These are phyloP conservation scores for Chloranthus sessilifolius DNA, from an alignment of 164 flowering plant species.

Conservation along the genomic window DNA sequence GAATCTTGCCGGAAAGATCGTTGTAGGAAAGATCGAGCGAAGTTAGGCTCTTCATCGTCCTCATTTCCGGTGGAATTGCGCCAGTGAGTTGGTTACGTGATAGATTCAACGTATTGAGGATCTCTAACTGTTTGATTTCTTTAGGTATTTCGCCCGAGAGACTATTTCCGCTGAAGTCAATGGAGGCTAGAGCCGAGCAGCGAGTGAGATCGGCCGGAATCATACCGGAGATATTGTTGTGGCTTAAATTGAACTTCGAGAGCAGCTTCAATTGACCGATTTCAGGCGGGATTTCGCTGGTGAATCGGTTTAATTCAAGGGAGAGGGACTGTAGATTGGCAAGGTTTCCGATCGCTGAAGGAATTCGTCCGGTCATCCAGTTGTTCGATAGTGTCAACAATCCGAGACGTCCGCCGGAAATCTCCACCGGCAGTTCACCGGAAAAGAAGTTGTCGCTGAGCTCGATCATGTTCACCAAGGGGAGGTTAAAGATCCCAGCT, in stretches of 20 bases:
- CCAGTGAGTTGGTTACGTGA: slow-evolving; percentile 62
- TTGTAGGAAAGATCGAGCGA: slow-evolving; percentile 70
- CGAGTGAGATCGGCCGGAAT: slow-evolving; percentile 44
- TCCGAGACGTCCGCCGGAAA: slow-evolving; percentile 36
- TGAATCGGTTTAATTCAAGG: slow-evolving; percentile 44
- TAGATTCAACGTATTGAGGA: slow-evolving; percentile 44
- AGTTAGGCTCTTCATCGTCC: slow-evolving; percentile 53
- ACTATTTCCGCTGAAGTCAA: slow-evolving; percentile 66
- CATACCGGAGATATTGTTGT: slow-evolving; percentile 48
- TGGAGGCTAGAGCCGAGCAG: slow-evolving; percentile 28
- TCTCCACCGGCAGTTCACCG: slow-evolving; percentile 57
- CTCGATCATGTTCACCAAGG: slow-evolving; percentile 39
- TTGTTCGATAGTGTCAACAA: slow-evolving; percentile 48
- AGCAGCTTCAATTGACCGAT: slow-evolving; percentile 38
- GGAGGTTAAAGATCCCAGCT: slow-evolving; percentile 60
- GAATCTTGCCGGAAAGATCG: slow-evolving; percentile 52
- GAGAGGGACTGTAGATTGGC: slow-evolving; percentile 30
- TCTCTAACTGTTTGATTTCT: slow-evolving; percentile 29
- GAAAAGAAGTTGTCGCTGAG: slow-evolving; percentile 54
- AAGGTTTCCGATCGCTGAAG: slow-evolving; percentile 49
- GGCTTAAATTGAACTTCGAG: slow-evolving; percentile 39
- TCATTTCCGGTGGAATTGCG: slow-evolving; percentile 48
- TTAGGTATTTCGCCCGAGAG: slow-evolving; percentile 50
- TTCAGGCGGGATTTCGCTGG: slow-evolving; percentile 56
- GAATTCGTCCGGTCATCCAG: slow-evolving; percentile 53